Evolutionary conservation across 116 monocot species (phyloP).

Genomic region (Posidonia oceanica): DNA sequence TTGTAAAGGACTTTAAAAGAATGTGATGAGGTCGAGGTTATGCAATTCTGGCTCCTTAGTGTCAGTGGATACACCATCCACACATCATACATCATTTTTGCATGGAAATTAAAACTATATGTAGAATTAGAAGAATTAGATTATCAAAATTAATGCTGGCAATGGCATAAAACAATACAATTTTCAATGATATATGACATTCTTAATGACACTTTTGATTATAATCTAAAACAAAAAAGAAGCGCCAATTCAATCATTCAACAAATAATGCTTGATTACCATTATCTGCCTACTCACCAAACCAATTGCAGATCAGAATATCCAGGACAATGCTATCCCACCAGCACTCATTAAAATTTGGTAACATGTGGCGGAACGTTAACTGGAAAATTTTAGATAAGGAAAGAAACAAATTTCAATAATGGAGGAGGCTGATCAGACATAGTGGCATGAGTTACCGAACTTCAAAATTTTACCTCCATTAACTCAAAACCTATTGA

Average conservation of each 20-base stretch:
- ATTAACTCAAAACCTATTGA: conserved; percentile 95
- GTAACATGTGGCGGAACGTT: conserved; percentile 97
- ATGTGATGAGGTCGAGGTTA: no score
- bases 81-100: no score
- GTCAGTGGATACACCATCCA: no score
- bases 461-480: conserved; percentile 45
- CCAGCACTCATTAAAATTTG: conserved; percentile 99
- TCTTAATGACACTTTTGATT: no score
- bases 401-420: not conserved
- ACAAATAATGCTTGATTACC: not conserved
- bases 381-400: conserved; percentile 41
- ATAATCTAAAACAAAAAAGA: not conserved
- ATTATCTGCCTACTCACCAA: conserved; percentile 39
- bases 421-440: no score
- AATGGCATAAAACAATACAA: no score
- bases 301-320: conserved; percentile 95
- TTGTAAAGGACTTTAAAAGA: no score
- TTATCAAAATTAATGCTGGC: no score
- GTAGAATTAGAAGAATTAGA: no score
- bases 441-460: not conserved
- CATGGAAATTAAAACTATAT: no score
- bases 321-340: conserved; percentile 97
- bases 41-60: no score
- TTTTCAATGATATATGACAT: no score
- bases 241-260: not conserved